phyloP scores from a whole-genome alignment of 2,329 filamentous ascomycete species.

The Elsinoe fawcettii region DNA sequence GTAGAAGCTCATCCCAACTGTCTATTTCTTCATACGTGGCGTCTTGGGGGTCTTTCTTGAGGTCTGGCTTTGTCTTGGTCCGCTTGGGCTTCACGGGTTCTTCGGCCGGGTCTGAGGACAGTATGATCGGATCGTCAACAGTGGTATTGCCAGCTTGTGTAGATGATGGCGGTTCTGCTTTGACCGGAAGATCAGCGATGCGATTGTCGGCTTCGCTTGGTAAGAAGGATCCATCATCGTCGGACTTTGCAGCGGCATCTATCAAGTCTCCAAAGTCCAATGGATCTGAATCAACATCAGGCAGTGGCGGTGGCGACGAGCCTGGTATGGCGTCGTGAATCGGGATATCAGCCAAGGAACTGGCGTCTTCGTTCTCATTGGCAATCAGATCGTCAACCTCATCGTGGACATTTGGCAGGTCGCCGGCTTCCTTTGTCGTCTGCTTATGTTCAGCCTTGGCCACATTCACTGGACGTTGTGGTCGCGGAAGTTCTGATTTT shows the following conservation, averaged over 20 bases:
- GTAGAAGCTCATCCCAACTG: neutral
- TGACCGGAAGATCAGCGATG: neutral
- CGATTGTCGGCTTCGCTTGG: neutral
- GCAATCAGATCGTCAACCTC: slow-evolving; percentile 14
- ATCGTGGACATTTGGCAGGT: neutral
- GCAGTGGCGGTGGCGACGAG: neutral
- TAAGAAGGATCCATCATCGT: slow-evolving; percentile 1
- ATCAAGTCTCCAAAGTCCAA: neutral
- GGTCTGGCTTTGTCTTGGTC: neutral
- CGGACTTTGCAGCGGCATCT: slow-evolving; percentile 6
- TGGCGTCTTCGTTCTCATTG: neutral
- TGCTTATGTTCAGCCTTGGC: neutral
- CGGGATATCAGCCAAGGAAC: neutral
- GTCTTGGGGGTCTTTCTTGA: neutral
- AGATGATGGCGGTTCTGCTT: neutral
- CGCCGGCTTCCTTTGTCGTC: neutral
- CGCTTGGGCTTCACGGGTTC: neutral
- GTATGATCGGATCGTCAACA: neutral
- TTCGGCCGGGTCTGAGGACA: slow-evolving; percentile 9
- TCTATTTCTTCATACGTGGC: neutral
- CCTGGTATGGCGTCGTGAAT: neutral
- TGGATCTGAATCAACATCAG: neutral
- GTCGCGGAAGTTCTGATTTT: slow-evolving; percentile 25
- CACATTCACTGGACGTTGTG: neutral
- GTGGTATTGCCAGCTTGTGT: neutral